phyloP scores from a whole-genome alignment of 805 yeast genomes.

The Geotrichum ghanense region DNA sequence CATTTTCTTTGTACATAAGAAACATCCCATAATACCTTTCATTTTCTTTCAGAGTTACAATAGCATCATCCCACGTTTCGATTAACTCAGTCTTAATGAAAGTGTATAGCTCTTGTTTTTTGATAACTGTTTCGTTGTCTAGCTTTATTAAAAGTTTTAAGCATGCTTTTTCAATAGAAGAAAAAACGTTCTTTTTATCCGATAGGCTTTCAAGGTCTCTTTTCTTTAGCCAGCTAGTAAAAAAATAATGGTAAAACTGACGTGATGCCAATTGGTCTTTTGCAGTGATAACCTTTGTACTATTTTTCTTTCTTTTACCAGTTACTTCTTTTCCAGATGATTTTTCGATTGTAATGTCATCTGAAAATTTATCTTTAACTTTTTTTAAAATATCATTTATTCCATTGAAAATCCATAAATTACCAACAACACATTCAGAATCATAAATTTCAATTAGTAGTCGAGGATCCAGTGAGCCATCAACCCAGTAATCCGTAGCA shows the following conservation, averaged over 20 bases:
- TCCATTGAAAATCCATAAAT: conserved; percentile 24
- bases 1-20: conserved; percentile 18
- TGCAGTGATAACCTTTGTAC: background rate
- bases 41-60: conserved; percentile 13
- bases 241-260: conserved; percentile 9
- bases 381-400: conserved; percentile 11
- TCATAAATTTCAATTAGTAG: conserved; percentile 20
- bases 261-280: conserved; percentile 1
- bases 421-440: conserved; percentile 17
- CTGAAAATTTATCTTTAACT: conserved; percentile 1
- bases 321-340: background rate
- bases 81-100: conserved; percentile 19
- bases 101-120: conserved; percentile 16
- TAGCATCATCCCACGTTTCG: conserved; percentile 16
- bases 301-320: conserved; percentile 2
- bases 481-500: conserved; percentile 26
- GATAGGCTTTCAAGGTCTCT: conserved; percentile 21
- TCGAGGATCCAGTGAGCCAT: conserved; percentile 27
- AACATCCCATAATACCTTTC: conserved; percentile 20
- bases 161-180: conserved; percentile 23
- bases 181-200: conserved; percentile 19
- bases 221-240: conserved; percentile 21
- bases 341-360: background rate
- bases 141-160: conserved; percentile 14
- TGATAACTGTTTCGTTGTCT: conserved; percentile 9